phyloP scores from a whole-genome alignment of 1,139 yeast species.

The Candida sojae region DNA sequence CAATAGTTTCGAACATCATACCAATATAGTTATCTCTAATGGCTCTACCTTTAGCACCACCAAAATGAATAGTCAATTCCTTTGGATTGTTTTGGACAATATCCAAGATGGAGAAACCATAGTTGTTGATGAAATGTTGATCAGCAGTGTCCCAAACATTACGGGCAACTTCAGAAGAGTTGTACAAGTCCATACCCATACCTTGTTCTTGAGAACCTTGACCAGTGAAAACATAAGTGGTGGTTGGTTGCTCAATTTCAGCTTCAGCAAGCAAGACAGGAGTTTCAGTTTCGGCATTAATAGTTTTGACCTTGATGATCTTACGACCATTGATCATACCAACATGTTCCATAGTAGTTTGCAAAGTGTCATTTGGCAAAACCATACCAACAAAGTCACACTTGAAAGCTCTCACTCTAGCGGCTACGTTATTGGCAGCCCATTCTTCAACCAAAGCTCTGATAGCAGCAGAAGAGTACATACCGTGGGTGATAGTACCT shows the following conservation, averaged over 20 bases:
- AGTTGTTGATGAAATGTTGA: conserved; percentile 83
- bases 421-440: conserved; percentile 97
- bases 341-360: conserved; percentile 87
- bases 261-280: conserved; percentile 92
- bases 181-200: conserved; percentile 99
- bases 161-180: conserved; percentile 87
- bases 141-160: conserved; percentile 99
- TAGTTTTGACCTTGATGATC: conserved; percentile 89
- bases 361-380: conserved; percentile 87
- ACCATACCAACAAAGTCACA: conserved; percentile 96
- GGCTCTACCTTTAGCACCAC: conserved; percentile 96
- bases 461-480: conserved; percentile 96
- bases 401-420: conserved; percentile 93
- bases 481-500: conserved; percentile 98
- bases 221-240: conserved; percentile 97
- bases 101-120: conserved; percentile 95
- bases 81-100: conserved; percentile 96
- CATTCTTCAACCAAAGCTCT: conserved; percentile 95
- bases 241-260: conserved; percentile 96
- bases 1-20: conserved; percentile 97
- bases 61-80: conserved; percentile 92
- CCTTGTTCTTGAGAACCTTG: conserved; percentile 99
- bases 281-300: conserved; percentile 74
- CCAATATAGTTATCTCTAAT: conserved; percentile 93
- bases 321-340: conserved; percentile 99